A percentile compares a stretch with the other conserved stretches of the same genome.
phyloP scores from a whole-genome alignment of 192 early-diverging fungal genomes.

The Coemansia sp. region DNA sequence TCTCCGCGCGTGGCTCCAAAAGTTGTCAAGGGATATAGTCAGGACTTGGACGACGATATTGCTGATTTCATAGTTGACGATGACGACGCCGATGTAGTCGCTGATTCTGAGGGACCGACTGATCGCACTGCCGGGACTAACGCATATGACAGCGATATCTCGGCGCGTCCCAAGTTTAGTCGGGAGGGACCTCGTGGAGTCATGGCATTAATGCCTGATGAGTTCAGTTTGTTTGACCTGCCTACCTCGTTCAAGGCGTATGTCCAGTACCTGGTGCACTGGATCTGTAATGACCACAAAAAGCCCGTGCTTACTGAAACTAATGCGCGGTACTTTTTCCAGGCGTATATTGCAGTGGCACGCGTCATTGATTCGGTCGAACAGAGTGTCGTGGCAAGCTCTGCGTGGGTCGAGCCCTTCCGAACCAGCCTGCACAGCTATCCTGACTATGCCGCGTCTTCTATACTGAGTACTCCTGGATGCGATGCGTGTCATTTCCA shows the following conservation, averaged over 20 bases:
- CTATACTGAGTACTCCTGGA: slow-evolving; percentile 27
- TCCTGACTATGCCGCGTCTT: slow-evolving; percentile 16
- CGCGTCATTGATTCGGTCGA: slow-evolving; percentile 46
- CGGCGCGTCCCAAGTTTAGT: slow-evolving; percentile 14
- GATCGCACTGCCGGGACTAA: not conserved
- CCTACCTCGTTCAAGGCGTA: slow-evolving; percentile 49
- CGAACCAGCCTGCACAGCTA: slow-evolving; percentile 26
- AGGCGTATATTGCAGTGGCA: slow-evolving; percentile 39
- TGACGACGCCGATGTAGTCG: slow-evolving; percentile 10
- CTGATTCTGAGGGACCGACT: not conserved
- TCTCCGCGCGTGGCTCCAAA: not conserved
- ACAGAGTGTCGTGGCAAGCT: slow-evolving; percentile 48
- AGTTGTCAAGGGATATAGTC: slow-evolving; percentile 21
- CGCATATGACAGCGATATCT: slow-evolving; percentile 3
- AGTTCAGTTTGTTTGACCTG: slow-evolving; percentile 46
- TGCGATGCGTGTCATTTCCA: slow-evolving; percentile 52
- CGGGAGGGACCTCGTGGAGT: slow-evolving; percentile 3
- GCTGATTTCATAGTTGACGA: slow-evolving; percentile 53
- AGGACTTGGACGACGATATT: slow-evolving; percentile 41
- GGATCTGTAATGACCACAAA: slow-evolving; percentile 39
- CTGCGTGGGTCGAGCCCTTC: slow-evolving; percentile 44
- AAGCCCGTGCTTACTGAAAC: slow-evolving; percentile 21
- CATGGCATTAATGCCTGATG: slow-evolving; percentile 35
- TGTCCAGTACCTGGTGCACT: slow-evolving; percentile 50
- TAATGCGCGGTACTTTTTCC: slow-evolving; percentile 41